phyloP scores from a whole-genome alignment of 2,329 filamentous ascomycete species.

The Graphium sp. region DNA sequence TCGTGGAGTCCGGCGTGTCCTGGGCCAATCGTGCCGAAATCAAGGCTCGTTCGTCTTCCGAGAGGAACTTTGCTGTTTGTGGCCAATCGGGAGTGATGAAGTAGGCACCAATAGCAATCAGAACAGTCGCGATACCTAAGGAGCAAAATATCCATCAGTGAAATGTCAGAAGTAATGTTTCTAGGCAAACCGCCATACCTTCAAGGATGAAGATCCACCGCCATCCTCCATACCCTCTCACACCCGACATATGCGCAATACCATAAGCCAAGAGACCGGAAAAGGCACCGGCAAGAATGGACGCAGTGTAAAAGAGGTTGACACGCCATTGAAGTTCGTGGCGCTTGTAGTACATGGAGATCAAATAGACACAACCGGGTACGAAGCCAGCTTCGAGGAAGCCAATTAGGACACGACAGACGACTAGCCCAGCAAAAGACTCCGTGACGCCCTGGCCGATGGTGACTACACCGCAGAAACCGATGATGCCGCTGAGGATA shows the following conservation, averaged over 20 bases:
- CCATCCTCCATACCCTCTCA: conserved; percentile 24
- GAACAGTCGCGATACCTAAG: conserved; percentile 8
- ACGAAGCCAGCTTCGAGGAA: conserved; percentile 6
- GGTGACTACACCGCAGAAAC: background rate
- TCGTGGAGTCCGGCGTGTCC: conserved; percentile 6
- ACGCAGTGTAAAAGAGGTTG: conserved; percentile 23
- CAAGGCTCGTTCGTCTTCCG: conserved; percentile 17
- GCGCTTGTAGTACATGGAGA: conserved; percentile 29
- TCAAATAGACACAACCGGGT: conserved; percentile 24
- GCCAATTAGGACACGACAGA: background rate
- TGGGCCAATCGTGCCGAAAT: conserved; percentile 1
- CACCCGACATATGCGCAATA: conserved; percentile 25
- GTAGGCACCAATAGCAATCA: conserved; percentile 8
- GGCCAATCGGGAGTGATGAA: conserved; percentile 12
- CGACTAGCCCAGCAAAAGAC: background rate
- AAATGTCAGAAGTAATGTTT: background rate
- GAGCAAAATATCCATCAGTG: background rate
- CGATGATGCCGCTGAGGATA: background rate
- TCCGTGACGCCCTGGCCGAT: conserved; percentile 1
- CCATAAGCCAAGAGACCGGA: conserved; percentile 28
- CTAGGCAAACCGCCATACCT: too few species aligned
- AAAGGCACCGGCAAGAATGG: conserved; percentile 22
- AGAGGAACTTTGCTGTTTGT: conserved; percentile 30
- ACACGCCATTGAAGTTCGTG: conserved; percentile 29
- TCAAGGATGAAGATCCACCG: conserved; percentile 22